phyloP scores from a whole-genome alignment of 2,329 filamentous ascomycete genomes.

The Cladosporium cucumerinum region DNA sequence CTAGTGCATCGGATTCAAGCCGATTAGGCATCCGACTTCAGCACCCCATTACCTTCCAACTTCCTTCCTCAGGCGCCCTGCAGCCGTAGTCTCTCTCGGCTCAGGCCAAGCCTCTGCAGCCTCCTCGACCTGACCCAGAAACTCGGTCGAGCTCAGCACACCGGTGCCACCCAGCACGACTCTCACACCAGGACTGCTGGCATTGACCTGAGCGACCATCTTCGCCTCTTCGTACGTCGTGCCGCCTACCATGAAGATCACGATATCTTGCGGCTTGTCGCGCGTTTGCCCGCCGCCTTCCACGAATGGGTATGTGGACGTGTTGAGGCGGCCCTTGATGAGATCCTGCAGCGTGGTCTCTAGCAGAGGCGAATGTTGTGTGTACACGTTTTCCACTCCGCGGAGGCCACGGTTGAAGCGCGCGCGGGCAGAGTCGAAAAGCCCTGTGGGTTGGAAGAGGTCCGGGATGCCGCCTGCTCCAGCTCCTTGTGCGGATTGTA shows the following conservation, averaged over 20 bases:
- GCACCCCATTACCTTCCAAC: constrained; percentile 43
- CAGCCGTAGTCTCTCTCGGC: constrained; percentile 55
- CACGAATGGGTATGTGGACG: constrained; percentile 88
- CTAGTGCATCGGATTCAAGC: neutral
- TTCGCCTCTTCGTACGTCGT: constrained; percentile 97
- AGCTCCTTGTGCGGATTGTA: constrained; percentile 66
- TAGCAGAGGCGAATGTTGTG: constrained; percentile 86
- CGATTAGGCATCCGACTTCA: neutral
- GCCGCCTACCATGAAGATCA: constrained; percentile 91
- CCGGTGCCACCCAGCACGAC: constrained; percentile 86
- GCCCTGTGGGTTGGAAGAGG: constrained; percentile 84
- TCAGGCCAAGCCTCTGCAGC: constrained; percentile 85
- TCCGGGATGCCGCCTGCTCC: constrained; percentile 76
- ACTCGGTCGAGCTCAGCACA: constrained; percentile 82
- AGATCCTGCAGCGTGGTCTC: constrained; percentile 87
- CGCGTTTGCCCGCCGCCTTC: constrained; percentile 81
- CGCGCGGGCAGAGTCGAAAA: constrained; percentile 83
- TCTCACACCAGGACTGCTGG: constrained; percentile 79
- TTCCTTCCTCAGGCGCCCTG: constrained; percentile 60
- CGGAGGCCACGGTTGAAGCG: constrained; percentile 86
- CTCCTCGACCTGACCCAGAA: constrained; percentile 88
- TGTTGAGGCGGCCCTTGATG: constrained; percentile 83
- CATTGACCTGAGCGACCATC: constrained; percentile 92
- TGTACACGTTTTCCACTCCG: constrained; percentile 98
- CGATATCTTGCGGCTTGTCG: constrained; percentile 94